Conservation (phyloP, 352 stramenopile species). For the Globisporangium lucens region DNA sequence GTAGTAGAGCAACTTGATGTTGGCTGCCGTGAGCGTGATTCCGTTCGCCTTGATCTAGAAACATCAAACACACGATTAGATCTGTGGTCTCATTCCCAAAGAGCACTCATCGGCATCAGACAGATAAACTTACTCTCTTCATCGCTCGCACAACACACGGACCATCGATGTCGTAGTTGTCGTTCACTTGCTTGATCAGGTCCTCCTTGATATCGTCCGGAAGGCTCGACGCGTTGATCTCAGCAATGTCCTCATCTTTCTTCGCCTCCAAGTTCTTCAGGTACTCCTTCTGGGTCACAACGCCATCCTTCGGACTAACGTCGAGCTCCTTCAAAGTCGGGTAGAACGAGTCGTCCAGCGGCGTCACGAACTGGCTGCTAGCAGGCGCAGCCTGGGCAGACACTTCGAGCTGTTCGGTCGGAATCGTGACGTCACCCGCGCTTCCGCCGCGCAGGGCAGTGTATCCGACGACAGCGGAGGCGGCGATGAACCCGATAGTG, state of each 20-base stretch:
- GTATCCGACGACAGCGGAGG: slow-evolving; percentile 40
- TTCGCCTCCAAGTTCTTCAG: slow-evolving; percentile 28
- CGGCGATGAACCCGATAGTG: slow-evolving; percentile 36
- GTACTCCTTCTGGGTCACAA: slow-evolving; percentile 39
- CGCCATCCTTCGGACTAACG: slow-evolving; percentile 22
- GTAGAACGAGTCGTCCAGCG: slow-evolving; percentile 37
- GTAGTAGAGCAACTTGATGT: slow-evolving; percentile 22
- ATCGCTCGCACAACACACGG: slow-evolving; percentile 38
- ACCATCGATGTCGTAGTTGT: slow-evolving; percentile 36
- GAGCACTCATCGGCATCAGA: neutral
- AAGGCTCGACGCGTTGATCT: slow-evolving; percentile 30
- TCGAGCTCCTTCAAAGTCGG: slow-evolving; percentile 38
- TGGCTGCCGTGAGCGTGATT: slow-evolving; percentile 14
- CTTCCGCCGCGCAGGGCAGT: slow-evolving; percentile 14
- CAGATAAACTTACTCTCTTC: slow-evolving; percentile 24
- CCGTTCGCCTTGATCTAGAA: slow-evolving; percentile 13
- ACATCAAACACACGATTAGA: too few relatives aligned
- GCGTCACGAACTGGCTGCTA: slow-evolving; percentile 31
- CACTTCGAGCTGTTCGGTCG: slow-evolving; percentile 29
- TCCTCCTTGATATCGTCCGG: slow-evolving; percentile 35
- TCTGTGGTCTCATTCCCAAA: neutral
- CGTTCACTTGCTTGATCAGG: slow-evolving; percentile 34
- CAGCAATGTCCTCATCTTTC: slow-evolving; percentile 20
- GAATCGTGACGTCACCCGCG: slow-evolving; percentile 5
- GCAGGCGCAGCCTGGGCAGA: slow-evolving; percentile 20